Percentiles rank a stretch among this genome's conserved stretches.
These are phyloP conservation scores for Kodamaea sp. DNA, from an alignment of 1,139 yeast genomes.

Conservation along the genomic window DNA sequence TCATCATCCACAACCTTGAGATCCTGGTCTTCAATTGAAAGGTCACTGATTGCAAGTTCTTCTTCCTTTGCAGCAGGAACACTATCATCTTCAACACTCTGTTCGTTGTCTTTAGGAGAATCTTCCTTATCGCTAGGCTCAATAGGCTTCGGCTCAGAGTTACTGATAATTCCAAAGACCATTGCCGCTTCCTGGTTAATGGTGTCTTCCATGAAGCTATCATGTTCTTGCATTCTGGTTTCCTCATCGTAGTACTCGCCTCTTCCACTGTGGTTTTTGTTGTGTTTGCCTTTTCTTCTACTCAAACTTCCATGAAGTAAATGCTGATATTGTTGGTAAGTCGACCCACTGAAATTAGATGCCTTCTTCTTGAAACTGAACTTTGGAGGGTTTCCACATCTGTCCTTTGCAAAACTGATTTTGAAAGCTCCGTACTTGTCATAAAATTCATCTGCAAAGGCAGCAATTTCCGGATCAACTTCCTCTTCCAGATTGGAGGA, in stretches of 20 bases:
- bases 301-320: conserved; percentile 15
- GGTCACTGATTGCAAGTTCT: not conserved
- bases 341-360: conserved; percentile 13
- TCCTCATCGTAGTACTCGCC: conserved; percentile 13
- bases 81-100: conserved; percentile 1
- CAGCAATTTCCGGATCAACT: conserved; percentile 5
- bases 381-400: conserved; percentile 51
- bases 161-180: conserved; percentile 48
- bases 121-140: conserved; percentile 9
- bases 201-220: conserved; percentile 22
- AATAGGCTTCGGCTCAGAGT: conserved; percentile 15
- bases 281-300: conserved; percentile 7
- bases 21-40: not conserved
- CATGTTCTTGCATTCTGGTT: conserved; percentile 12
- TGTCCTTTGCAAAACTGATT: conserved; percentile 48
- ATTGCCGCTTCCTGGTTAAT: conserved; percentile 47
- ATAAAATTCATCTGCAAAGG: conserved; percentile 11
- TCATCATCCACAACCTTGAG: conserved; percentile 17
- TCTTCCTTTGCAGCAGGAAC: not conserved
- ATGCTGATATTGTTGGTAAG: conserved; percentile 19
- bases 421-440: conserved; percentile 48
- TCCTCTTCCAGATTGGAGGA: conserved; percentile 1
- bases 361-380: conserved; percentile 41
- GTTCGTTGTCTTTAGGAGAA: conserved; percentile 3
- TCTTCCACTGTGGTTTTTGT: conserved; percentile 2